Conservation (phyloP, 148 eudicot species). For the Arbutus unedo region DNA sequence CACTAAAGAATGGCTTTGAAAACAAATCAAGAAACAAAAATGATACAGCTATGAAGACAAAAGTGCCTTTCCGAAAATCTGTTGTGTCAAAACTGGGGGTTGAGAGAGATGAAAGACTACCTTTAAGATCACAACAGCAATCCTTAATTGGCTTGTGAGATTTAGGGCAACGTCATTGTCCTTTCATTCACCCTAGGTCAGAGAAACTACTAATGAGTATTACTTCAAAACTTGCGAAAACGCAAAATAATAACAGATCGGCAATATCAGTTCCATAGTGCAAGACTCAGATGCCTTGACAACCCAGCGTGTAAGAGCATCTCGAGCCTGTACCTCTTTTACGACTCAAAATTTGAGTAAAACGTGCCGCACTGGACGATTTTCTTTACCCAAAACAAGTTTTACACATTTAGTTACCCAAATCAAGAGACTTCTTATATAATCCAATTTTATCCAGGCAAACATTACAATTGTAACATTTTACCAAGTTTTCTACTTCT, state of each 20-base stretch:
- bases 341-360: too few species aligned
- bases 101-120: neutral
- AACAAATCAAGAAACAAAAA: neutral
- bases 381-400: too few species aligned
- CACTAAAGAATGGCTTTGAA: constrained; percentile 15
- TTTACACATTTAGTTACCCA: too few species aligned
- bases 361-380: too few species aligned
- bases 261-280: neutral
- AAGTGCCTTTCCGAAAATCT: constrained; percentile 19
- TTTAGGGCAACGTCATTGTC: constrained; percentile 56
- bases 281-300: constrained; percentile 18
- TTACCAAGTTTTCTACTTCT: too few species aligned
- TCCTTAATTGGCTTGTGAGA: constrained; percentile 58
- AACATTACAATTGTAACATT: too few species aligned
- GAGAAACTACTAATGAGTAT: constrained; percentile 37
- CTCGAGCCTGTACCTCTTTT: too few species aligned
- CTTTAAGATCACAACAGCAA: constrained; percentile 54
- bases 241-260: too few species aligned
- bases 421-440: too few species aligned
- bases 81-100: constrained; percentile 36
- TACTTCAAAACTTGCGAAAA: too few species aligned
- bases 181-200: constrained; percentile 50
- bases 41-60: constrained; percentile 20
- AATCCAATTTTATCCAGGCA: too few species aligned
- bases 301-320: neutral